These are phyloP conservation scores for Schwanniomyces etchellsii DNA, from an alignment of 1,139 yeast genomes.

Conservation along the genomic window DNA sequence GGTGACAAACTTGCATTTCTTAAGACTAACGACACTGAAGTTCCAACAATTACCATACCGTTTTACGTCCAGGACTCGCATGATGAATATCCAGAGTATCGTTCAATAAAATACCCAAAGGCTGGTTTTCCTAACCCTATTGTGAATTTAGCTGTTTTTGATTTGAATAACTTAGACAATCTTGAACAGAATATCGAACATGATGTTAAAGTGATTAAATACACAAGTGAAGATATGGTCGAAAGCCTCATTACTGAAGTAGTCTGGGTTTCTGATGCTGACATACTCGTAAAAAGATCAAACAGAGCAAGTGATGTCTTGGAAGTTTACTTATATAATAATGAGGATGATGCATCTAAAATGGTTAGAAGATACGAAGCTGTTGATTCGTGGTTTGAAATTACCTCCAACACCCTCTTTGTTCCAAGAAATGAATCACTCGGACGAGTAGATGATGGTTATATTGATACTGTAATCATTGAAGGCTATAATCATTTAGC, in stretches of 20 bases:
- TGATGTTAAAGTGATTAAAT: conserved; percentile 12
- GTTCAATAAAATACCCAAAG: conserved; percentile 39
- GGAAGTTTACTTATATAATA: conserved; percentile 35
- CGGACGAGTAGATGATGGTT: conserved; percentile 45
- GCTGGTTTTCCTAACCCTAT: conserved; percentile 42
- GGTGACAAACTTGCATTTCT: conserved; percentile 44
- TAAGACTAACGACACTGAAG: conserved; percentile 46
- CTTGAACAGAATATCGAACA: background rate
- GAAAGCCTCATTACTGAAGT: conserved; percentile 38
- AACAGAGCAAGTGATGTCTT: conserved; percentile 41
- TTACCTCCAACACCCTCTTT: conserved; percentile 63
- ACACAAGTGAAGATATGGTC: conserved; percentile 18
- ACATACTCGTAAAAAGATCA: conserved; percentile 32
- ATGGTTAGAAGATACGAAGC: conserved; percentile 33
- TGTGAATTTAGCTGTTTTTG: conserved; percentile 34
- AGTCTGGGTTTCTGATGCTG: conserved; percentile 34
- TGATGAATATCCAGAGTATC: conserved; percentile 37
- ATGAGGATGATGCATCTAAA: conserved; percentile 18
- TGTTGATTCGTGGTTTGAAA: conserved; percentile 67
- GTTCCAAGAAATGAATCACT: conserved; percentile 54
- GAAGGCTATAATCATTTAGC: conserved; percentile 55
- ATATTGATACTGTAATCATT: conserved; percentile 47
- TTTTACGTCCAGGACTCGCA: conserved; percentile 46
- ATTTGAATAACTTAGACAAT: conserved; percentile 12
- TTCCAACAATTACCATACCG: conserved; percentile 48